phyloP scores from a whole-genome alignment of 441 rosid species.

The Eruca vesicaria region DNA sequence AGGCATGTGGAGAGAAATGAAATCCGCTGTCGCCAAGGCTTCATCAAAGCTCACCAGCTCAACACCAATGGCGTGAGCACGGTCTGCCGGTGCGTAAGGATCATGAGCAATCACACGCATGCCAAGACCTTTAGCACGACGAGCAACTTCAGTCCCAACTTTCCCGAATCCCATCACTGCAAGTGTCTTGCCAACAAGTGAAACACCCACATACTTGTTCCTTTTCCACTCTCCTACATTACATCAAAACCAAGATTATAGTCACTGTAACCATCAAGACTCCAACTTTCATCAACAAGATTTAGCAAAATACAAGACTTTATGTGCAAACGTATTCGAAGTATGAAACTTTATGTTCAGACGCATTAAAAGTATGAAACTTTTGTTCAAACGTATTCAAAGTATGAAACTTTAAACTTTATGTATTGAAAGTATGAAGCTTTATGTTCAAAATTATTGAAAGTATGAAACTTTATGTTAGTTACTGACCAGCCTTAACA shows the following conservation, averaged over 20 bases:
- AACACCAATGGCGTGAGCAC: constrained; percentile 90
- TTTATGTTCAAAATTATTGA: background rate
- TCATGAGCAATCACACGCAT: constrained; percentile 96
- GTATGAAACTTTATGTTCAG: background rate
- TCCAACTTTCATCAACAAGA: too few relatives aligned
- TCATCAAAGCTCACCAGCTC: constrained; percentile 86
- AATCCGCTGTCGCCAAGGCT: constrained; percentile 76
- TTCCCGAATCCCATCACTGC: constrained; percentile 98
- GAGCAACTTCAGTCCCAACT: constrained; percentile 93
- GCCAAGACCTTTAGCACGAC: constrained; percentile 96
- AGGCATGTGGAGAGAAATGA: constrained; percentile 95
- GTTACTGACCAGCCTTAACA: constrained; percentile 79
- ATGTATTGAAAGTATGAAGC: too few relatives aligned
- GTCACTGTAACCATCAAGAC: background rate
- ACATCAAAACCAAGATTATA: background rate
- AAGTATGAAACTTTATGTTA: background rate
- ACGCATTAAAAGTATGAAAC: background rate
- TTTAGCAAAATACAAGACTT: background rate
- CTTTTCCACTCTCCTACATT: constrained; percentile 86
- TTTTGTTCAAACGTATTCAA: background rate
- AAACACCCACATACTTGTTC: constrained; percentile 94
- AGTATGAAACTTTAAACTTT: background rate
- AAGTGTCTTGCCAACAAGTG: constrained; percentile 92
- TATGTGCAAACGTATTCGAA: background rate
- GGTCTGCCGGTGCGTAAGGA: constrained; percentile 94